Percentiles rank a stretch among this genome's conserved stretches.
phyloP scores from a whole-genome alignment of 1,284 basidiomycete species.

The Vanrija pseudolonga region DNA sequence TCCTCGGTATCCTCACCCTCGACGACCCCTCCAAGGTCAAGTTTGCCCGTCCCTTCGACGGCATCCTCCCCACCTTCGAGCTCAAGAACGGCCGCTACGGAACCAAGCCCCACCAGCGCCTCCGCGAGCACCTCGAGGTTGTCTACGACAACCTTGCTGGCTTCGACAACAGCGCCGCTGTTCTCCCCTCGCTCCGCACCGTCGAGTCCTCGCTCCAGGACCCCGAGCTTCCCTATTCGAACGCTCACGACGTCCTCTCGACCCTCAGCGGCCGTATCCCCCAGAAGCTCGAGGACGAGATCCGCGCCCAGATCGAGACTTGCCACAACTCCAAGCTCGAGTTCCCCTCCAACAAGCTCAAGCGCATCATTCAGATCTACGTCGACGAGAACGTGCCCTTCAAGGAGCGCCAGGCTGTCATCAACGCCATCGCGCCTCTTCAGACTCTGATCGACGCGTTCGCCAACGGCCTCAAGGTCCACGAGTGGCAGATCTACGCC shows the following conservation, averaged over 20 bases:
- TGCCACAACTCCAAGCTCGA: constrained; percentile 70
- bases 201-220: constrained; percentile 55
- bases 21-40: constrained; percentile 97
- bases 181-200: constrained; percentile 40
- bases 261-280: constrained; percentile 92
- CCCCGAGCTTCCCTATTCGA: constrained; percentile 84
- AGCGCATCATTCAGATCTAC: constrained; percentile 67
- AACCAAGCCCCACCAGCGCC: constrained; percentile 85
- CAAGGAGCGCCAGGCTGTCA: constrained; percentile 74
- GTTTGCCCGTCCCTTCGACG: constrained; percentile 97
- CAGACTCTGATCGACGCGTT: constrained; percentile 79
- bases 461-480: constrained; percentile 74
- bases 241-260: constrained; percentile 78
- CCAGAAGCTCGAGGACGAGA: constrained; percentile 78
- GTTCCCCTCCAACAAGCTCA: constrained; percentile 68
- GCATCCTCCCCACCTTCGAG: constrained; percentile 82
- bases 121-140: constrained; percentile 69
- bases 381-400: constrained; percentile 74
- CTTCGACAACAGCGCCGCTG: constrained; percentile 74
- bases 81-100: constrained; percentile 75
- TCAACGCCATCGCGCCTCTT: constrained; percentile 66
- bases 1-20: constrained; percentile 92
- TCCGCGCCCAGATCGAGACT: constrained; percentile 73
- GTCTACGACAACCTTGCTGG: constrained; percentile 91
- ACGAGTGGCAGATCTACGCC: constrained; percentile 62